Base-by-base conservation (phyloP, 352 stramenopile species). In the Globisporangium viniferum region DNA sequence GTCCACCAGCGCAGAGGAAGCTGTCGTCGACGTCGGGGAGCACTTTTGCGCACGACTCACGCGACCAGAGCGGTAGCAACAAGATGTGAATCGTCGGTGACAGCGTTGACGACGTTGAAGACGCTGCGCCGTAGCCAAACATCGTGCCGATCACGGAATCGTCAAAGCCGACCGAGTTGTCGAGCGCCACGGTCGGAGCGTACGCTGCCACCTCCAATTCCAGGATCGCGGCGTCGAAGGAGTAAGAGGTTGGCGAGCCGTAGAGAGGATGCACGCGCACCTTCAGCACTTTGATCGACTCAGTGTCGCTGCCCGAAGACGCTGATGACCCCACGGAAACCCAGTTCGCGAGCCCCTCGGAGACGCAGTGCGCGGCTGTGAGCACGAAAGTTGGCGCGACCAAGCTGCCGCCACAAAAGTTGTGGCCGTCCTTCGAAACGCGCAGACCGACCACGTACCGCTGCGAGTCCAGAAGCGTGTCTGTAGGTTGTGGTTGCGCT, bases 341-440 rank as follows among this genome's bases (percentile, higher is more conserved):
- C 59, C 68, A 80, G 44, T 71, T 69, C 18, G 68, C 71, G 18
- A 63, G 44, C 33, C 72, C 63, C 9, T 62, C 67, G 14, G 61
- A 57, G 9, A 81, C 75, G 57, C 76, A 83, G 31, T 80, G 73
- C 7, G 73, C 78, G 0, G 78, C 78, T 5, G 78, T 86, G 35
- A 86, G 72, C 24, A 86, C 74, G 39, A 77, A 82, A 20, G 68
- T 74, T 6, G 76, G 63, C 27, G 78, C 67, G 48, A 86, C 83
- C 44, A 86, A 70, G 29, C 67, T 74, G 31, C 78, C 76, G 15
- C 78, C 78, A 46, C 78, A 86, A 48, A 77, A 84, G 66, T 81
- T 78, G 35, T 77, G 62, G 10, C 72, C 31, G 18, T 22, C 20
- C 29, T 60, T 60, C 3, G 55, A 41, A 6, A 27, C 55, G 55